Percentiles rank a stretch among this genome's conserved stretches.
phyloP scores from a whole-genome alignment of 1,139 yeast species.

The Debaryomycetaceae sp. region DNA sequence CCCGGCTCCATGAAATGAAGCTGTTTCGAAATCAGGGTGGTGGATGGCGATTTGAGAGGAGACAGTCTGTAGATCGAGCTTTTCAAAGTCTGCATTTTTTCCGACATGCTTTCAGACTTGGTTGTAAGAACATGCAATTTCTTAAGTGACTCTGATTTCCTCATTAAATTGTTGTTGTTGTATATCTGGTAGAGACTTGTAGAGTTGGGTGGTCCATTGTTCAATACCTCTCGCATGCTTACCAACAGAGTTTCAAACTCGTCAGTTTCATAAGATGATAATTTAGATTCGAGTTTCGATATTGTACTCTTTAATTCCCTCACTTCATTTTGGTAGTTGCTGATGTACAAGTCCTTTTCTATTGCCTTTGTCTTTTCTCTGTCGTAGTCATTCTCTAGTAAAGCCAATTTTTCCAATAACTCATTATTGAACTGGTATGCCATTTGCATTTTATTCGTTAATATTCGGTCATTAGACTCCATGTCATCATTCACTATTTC shows the following conservation, averaged over 20 bases:
- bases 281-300: constrained; percentile 7
- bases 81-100: constrained; percentile 14
- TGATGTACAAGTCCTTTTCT: constrained; percentile 31
- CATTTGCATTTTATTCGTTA: constrained; percentile 29
- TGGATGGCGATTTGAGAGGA: constrained; percentile 21
- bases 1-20: constrained; percentile 5
- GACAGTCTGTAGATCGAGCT: constrained; percentile 10
- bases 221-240: constrained; percentile 29
- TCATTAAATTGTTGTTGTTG: constrained; percentile 8
- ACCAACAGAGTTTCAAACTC: constrained; percentile 27
- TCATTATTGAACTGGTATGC: constrained; percentile 40
- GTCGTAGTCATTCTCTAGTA: constrained; percentile 40
- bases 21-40: constrained; percentile 19
- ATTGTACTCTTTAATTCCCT: constrained; percentile 18
- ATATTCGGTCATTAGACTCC: constrained; percentile 38
- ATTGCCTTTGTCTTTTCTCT: constrained; percentile 28
- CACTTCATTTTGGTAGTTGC: constrained; percentile 35
- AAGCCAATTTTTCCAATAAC: constrained; percentile 39
- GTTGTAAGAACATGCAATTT: constrained; percentile 16
- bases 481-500: constrained; percentile 42
- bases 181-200: constrained; percentile 1
- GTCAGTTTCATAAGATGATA: constrained; percentile 4
- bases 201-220: constrained; percentile 32
- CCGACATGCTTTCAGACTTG: constrained; percentile 12
- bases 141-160: constrained; percentile 23